Base-by-base conservation (phyloP, 352 stramenopile species). In the Pythium scleroteichum region DNA sequence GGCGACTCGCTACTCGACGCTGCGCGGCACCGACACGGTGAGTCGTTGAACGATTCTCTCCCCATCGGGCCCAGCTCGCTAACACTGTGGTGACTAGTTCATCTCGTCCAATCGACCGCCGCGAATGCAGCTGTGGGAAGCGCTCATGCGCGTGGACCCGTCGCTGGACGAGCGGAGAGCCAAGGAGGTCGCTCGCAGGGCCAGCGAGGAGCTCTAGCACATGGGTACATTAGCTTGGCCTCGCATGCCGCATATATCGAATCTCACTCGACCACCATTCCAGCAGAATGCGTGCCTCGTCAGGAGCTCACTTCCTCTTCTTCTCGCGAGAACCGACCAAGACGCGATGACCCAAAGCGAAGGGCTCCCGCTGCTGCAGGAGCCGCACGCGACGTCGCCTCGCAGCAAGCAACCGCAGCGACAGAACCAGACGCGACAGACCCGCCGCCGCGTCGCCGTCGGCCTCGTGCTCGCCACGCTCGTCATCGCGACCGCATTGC, bases 91-190 rank as follows among this genome's bases (percentile, higher is more conserved):
- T 35, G 29, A 35, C 29, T 35, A 90, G 78, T 88, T 81, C 51
- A 45, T 89, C 4, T 61, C 62, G 20, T 53, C 71, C 27, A 76
- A 82, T 67, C 76, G 78, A 6, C 66, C 78, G 4, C 42, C 68
- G 2, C 79, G 75, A 20, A 39, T 92, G 24, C 65, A 77, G 35
- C 48, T 92, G 12, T 92, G 82, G 82, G 66, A 92, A 52, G 79
- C 82, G 38, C 72, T 92, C 4, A 83, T 88, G 68, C 70, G 69
- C 1, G 78, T 92, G 0, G 82, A 92, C 53, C 78, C 82, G n/a
- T 76, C 67, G 14, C 55, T 92, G 19, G 66, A 72, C 29, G 76
- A 88, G 52, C 42, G 42, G 4, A 78, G 82, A 58, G 82, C 79
- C 9, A 71, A 73, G 38, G 73, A 88, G 35, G 60, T 69, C 35